A percentile compares a stretch with the other conserved stretches of the same genome.
These are phyloP conservation scores for Dactylonectria macrodidyma DNA, from an alignment of 2,329 filamentous ascomycete genomes.

Conservation along the genomic window DNA sequence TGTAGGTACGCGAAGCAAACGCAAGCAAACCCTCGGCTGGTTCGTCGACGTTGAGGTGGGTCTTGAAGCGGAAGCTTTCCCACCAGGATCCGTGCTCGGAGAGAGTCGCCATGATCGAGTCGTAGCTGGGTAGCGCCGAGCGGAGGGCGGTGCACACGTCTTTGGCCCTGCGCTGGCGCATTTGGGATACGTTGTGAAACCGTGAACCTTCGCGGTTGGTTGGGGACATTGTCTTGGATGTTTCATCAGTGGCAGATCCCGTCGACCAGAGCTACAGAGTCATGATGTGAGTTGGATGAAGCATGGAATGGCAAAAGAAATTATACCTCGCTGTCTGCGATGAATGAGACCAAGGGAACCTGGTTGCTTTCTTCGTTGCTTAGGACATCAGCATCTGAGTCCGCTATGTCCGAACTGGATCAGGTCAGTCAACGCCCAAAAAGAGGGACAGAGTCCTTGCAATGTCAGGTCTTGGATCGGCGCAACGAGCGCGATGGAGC, in stretches of 20 bases:
- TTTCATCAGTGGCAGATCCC: background rate
- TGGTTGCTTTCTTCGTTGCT: background rate
- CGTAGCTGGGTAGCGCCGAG: conserved; percentile 16
- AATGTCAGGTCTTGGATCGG: background rate
- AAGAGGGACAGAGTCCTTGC: background rate
- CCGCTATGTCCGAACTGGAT: background rate
- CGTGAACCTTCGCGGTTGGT: background rate
- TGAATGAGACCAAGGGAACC: conserved; percentile 17
- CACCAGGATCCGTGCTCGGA: conserved; percentile 15
- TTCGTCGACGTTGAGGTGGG: conserved; percentile 3
- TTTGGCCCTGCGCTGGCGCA: conserved; percentile 13
- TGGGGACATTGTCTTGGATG: background rate
- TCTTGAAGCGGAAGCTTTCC: conserved; percentile 23
- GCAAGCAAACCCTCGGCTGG: background rate
- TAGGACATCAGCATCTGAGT: conserved; percentile 5
- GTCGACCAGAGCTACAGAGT: conserved; percentile 13
- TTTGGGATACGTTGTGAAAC: background rate
- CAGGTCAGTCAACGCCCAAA: background rate
- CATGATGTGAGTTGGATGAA: background rate
- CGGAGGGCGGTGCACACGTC: conserved; percentile 18
- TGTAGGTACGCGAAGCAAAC: conserved; percentile 23
- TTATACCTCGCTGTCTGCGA: conserved; percentile 17
- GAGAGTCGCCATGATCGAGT: conserved; percentile 11
- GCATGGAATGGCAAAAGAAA: too few species aligned
- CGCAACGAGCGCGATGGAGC: background rate